These are phyloP conservation scores for Rhizophora mangle DNA, from an alignment of 345 rosid species.

Conservation along the genomic window DNA sequence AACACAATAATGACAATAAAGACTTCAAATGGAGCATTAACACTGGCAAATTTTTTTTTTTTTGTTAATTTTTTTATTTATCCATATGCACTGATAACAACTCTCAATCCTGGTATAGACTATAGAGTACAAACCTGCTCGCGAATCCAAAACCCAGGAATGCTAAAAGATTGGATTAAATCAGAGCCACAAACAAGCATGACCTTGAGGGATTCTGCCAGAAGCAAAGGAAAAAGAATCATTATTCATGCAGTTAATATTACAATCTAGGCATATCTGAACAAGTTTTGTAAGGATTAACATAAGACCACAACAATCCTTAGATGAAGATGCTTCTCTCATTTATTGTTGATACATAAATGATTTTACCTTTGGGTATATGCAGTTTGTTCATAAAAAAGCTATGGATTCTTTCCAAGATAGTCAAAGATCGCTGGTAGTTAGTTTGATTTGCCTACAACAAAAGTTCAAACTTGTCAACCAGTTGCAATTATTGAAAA, in stretches of 20 bases:
- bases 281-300: neutral
- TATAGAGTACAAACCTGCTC: slow-evolving; percentile 57
- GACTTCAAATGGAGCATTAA: no score
- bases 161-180: slow-evolving; percentile 67
- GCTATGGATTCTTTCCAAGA: slow-evolving; percentile 61
- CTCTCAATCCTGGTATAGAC: neutral
- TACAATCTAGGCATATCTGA: neutral
- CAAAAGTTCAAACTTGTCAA: slow-evolving; percentile 5
- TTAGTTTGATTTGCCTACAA: slow-evolving; percentile 67
- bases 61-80: no score
- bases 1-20: no score
- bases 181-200: slow-evolving; percentile 96
- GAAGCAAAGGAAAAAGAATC: slow-evolving; percentile 4
- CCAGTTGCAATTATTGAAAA: neutral
- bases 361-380: slow-evolving; percentile 44
- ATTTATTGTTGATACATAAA: neutral
- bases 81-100: neutral
- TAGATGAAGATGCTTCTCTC: neutral
- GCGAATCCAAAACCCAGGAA: slow-evolving; percentile 79
- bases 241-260: neutral
- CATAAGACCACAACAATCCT: neutral
- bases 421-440: slow-evolving; percentile 60
- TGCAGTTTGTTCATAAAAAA: slow-evolving; percentile 27
- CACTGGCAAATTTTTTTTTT: no score
- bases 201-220: slow-evolving; percentile 61